phyloP scores from a whole-genome alignment of 1,139 yeast species.

The Kazachstania sp. region DNA sequence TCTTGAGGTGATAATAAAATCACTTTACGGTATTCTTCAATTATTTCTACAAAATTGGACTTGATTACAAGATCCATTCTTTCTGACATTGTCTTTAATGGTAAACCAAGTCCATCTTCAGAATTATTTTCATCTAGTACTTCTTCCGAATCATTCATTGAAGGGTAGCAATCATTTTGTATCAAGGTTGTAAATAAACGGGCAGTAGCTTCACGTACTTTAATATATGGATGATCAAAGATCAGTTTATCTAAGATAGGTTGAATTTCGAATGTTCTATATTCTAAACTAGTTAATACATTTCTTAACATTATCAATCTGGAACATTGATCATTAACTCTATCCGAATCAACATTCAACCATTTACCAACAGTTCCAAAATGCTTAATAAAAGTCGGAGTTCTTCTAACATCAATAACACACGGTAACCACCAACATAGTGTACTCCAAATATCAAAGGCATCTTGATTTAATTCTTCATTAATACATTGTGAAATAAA shows the following conservation, averaged over 20 bases:
- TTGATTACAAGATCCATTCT: constrained; percentile 29
- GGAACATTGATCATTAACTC: constrained; percentile 62
- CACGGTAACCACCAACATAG: constrained; percentile 68
- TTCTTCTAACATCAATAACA: constrained; percentile 58
- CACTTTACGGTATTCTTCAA: constrained; percentile 36
- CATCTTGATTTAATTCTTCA: constrained; percentile 67
- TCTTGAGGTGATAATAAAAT: constrained; percentile 29
- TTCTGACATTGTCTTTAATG: constrained; percentile 26
- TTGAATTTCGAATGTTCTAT: constrained; percentile 50
- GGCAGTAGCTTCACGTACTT: constrained; percentile 70
- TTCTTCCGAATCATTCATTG: constrained; percentile 38
- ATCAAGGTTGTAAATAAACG: constrained; percentile 51
- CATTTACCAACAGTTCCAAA: constrained; percentile 39
- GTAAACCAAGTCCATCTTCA: constrained; percentile 32
- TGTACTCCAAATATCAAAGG: constrained; percentile 64
- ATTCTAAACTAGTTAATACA: constrained; percentile 46
- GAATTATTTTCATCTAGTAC: constrained; percentile 38
- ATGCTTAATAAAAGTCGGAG: constrained; percentile 44
- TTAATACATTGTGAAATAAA: constrained; percentile 44
- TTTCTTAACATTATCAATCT: constrained; percentile 48
- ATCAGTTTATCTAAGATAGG: constrained; percentile 38
- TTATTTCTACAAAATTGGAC: constrained; percentile 38
- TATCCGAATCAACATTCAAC: constrained; percentile 46
- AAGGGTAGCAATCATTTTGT: constrained; percentile 45
- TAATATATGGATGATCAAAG: constrained; percentile 60